phyloP scores from a whole-genome alignment of 441 rosid genomes.

The Eutrema salsugineum region DNA sequence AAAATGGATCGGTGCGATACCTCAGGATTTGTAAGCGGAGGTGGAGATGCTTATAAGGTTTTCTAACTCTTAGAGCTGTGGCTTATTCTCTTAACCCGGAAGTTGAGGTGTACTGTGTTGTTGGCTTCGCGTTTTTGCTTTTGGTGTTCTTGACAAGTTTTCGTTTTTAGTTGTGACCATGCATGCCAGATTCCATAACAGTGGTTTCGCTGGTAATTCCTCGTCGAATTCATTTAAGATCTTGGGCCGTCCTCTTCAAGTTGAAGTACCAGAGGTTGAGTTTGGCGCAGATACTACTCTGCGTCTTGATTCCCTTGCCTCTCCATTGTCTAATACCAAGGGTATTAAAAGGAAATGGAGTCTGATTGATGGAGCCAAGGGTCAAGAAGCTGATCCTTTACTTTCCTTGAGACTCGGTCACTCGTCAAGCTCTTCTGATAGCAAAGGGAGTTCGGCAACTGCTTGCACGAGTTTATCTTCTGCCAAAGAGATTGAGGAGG shows the following conservation, averaged over 20 bases:
- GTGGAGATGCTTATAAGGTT: constrained; percentile 39
- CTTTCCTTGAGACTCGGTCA: constrained; percentile 77
- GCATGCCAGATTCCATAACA: constrained; percentile 53
- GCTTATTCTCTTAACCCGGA: constrained; percentile 50
- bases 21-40: constrained; percentile 96
- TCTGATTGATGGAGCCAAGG: constrained; percentile 44
- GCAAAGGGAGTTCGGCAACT: constrained; percentile 85
- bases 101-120: constrained; percentile 44
- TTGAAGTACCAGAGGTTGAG: constrained; percentile 36
- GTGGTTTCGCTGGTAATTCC: constrained; percentile 46
- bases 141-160: constrained; percentile 39
- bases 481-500: constrained; percentile 85
- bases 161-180: constrained; percentile 34
- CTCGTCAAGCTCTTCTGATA: constrained; percentile 83
- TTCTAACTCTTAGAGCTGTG: constrained; percentile 43
- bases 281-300: constrained; percentile 54
- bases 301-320: constrained; percentile 73
- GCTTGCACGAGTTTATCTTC: constrained; percentile 75
- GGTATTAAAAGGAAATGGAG: constrained; percentile 83
- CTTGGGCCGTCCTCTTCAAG: constrained; percentile 46
- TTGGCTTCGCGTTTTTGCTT: constrained; percentile 33
- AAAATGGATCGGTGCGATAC: constrained; percentile 90
- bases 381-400: constrained; percentile 56
- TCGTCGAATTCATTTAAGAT: constrained; percentile 53
- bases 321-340: constrained; percentile 37